phyloP scores from a whole-genome alignment of 208 protist genomes.

The Trypanosoma caninum region DNA sequence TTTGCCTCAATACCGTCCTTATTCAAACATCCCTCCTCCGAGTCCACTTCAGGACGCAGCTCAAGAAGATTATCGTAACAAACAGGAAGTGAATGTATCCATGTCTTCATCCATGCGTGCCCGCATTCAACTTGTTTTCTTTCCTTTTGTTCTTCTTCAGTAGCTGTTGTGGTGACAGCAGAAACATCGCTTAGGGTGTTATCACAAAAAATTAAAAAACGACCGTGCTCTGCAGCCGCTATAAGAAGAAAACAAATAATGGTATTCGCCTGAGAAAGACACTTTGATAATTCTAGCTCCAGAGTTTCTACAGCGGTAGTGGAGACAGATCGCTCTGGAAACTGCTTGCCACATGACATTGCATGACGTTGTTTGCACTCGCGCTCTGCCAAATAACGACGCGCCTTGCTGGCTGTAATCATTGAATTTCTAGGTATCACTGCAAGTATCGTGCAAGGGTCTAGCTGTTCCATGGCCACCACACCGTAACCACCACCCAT shows the following conservation, averaged over 20 bases:
- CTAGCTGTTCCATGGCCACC: conserved; percentile 30
- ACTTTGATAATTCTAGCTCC: conserved; percentile 29
- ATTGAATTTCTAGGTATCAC: conserved; percentile 57
- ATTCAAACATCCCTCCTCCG: neutral
- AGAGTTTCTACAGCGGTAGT: conserved; percentile 22
- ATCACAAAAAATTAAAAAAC: conserved; percentile 14
- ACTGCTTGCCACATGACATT: conserved; percentile 1
- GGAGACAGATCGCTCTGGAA: neutral
- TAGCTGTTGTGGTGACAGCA: neutral
- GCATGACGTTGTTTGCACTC: conserved; percentile 1
- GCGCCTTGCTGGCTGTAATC: conserved; percentile 70
- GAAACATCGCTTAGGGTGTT: neutral
- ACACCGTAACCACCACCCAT: conserved; percentile 89
- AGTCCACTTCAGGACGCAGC: conserved; percentile 21
- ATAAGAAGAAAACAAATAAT: conserved; percentile 73
- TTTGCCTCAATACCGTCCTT: neutral
- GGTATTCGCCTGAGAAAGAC: conserved; percentile 54
- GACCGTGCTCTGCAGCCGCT: conserved; percentile 44
- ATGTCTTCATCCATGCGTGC: conserved; percentile 69
- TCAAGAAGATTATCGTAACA: conserved; percentile 86
- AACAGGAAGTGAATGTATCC: conserved; percentile 59
- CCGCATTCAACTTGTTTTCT: conserved; percentile 32
- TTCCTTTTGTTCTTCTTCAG: neutral
- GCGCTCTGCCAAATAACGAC: conserved; percentile 42
- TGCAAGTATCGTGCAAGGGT: conserved; percentile 39